Conservation (phyloP, 495 filamentous ascomycete species). For the Lepidopterella palustris region DNA sequence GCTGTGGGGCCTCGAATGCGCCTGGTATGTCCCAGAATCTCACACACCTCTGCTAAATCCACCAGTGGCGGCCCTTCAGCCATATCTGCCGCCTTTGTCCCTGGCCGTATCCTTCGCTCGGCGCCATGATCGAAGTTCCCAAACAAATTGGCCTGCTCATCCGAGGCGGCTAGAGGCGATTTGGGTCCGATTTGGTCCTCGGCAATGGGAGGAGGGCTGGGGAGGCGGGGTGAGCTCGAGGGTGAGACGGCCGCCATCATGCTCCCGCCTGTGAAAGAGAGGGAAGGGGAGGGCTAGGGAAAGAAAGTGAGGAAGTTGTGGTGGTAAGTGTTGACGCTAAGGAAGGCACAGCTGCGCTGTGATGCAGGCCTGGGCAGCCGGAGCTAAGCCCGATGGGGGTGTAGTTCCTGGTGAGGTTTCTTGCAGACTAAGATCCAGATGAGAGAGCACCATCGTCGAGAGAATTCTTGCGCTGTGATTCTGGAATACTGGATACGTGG, state of each 20-base stretch:
- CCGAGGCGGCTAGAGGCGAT: conserved; percentile 61
- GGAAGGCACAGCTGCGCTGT: background rate
- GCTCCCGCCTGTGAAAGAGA: conserved; percentile 7
- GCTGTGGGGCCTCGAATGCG: background rate
- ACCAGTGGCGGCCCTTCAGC: conserved; percentile 82
- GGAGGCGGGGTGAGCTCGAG: conserved; percentile 76
- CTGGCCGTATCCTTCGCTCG: conserved; percentile 80
- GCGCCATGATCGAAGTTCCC: conserved; percentile 53
- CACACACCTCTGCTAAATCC: conserved; percentile 68
- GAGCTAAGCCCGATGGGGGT: no score
- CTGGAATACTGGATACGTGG: no score
- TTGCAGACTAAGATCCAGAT: no score
- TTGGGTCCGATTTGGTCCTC: conserved; percentile 85
- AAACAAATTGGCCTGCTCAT: conserved; percentile 40
- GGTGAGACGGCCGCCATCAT: conserved; percentile 56
- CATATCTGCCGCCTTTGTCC: conserved; percentile 86
- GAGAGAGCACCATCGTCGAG: no score
- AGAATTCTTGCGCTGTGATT: no score
- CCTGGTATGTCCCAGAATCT: background rate
- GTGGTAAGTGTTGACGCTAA: background rate
- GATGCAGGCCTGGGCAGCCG: no score
- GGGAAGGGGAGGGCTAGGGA: background rate
- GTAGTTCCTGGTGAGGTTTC: no score
- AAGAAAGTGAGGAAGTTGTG: background rate
- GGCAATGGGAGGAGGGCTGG: conserved; percentile 80